Evolutionary conservation across 768 basidiomycete species (phyloP).

Genomic region (Glaciozyma antarctica): DNA sequence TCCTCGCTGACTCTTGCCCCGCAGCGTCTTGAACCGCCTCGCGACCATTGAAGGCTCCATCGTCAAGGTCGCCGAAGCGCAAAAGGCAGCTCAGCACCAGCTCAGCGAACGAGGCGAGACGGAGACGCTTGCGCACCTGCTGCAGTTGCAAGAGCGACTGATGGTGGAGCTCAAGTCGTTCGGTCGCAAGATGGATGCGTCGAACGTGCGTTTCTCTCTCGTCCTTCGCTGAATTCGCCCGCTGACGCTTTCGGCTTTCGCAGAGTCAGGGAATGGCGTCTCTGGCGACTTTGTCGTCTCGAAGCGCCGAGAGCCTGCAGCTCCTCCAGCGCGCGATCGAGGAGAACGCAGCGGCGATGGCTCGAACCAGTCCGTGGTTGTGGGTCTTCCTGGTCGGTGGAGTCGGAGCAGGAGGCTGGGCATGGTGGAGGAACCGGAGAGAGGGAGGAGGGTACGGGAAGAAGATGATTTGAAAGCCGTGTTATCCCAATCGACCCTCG

Average conservation of each 20-base stretch:
- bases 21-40: not conserved
- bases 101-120: not conserved
- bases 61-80: not conserved
- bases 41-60: slow-evolving; percentile 1
- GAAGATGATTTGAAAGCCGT: not conserved
- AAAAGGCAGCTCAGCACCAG: not conserved
- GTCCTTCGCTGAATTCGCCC: not conserved
- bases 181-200: slow-evolving; percentile 16
- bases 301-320: slow-evolving; percentile 8
- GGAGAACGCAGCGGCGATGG: not conserved
- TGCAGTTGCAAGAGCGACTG: slow-evolving; percentile 25
- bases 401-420: not conserved
- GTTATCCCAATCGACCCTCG: not conserved
- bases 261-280: slow-evolving; percentile 16
- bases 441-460: not conserved
- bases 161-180: slow-evolving; percentile 25
- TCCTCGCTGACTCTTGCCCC: not conserved
- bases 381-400: not conserved
- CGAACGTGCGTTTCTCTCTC: slow-evolving; percentile 10
- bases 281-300: slow-evolving; percentile 13
- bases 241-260: not conserved
- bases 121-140: slow-evolving; percentile 14
- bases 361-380: not conserved
- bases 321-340: not conserved
- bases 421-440: not conserved